Conservation (phyloP, 805 yeast genomes). For the Wickerhamiella siamensis region DNA sequence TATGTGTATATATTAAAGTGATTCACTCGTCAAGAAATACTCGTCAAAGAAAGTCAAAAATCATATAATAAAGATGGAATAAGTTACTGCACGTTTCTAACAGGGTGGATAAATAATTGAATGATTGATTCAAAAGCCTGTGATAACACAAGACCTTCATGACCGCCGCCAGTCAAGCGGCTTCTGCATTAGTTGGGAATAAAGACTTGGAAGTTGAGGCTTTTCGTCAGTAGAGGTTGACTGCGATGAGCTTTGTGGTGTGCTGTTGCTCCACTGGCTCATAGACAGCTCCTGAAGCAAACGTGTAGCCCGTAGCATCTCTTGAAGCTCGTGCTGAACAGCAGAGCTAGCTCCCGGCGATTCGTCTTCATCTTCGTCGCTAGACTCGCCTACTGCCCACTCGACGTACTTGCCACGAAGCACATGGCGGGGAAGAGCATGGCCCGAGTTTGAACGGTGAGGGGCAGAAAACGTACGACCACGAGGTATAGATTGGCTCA, state of each 20-base stretch:
- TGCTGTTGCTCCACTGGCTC: slow-evolving; percentile 11
- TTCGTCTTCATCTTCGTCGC: slow-evolving; percentile 14
- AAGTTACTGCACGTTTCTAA: no score
- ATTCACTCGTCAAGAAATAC: no score
- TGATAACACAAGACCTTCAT: no score
- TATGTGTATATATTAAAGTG: no score
- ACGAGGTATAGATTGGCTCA: background rate
- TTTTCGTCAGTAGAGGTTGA: background rate
- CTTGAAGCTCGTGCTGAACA: slow-evolving; percentile 26
- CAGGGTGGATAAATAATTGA: no score
- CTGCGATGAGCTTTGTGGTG: no score
- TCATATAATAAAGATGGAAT: no score
- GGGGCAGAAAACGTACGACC: slow-evolving; percentile 1
- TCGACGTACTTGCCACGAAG: slow-evolving; percentile 7
- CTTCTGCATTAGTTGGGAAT: background rate
- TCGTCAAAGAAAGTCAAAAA: no score
- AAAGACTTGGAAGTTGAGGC: background rate
- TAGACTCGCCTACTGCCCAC: slow-evolving; percentile 11
- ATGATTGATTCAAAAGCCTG: no score
- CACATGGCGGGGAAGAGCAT: background rate
- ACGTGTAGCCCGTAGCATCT: slow-evolving; percentile 30
- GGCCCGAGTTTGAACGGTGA: background rate
- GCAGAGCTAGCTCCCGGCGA: slow-evolving; percentile 17
- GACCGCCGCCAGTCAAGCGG: background rate
- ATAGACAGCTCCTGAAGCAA: slow-evolving; percentile 28